Conservation (phyloP, 352 stramenopile species). For the Thraustochytrium sp. region DNA sequence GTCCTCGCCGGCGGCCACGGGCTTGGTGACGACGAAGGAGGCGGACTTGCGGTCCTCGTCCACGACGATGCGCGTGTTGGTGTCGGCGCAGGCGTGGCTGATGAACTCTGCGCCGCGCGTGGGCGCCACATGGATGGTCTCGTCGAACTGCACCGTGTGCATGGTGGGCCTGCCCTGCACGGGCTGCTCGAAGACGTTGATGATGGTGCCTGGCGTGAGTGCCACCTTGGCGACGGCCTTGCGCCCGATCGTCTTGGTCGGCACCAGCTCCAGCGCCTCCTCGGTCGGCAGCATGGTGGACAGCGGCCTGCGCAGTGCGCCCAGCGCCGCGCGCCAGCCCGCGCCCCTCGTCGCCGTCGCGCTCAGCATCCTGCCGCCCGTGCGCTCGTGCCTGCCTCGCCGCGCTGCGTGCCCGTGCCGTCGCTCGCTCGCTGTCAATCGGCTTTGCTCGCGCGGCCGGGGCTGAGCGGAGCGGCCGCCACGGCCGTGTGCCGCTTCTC, state of each 20-base stretch:
- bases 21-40: slow-evolving; percentile 66
- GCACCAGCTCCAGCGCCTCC: slow-evolving; percentile 9
- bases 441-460: no score
- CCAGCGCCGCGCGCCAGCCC: neutral
- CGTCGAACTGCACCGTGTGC: slow-evolving; percentile 66
- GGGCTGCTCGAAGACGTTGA: slow-evolving; percentile 34
- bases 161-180: slow-evolving; percentile 29
- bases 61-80: slow-evolving; percentile 70
- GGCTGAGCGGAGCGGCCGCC: no score
- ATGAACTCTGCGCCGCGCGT: slow-evolving; percentile 71
- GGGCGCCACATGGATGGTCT: slow-evolving; percentile 72
- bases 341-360: neutral
- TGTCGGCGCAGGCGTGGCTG: slow-evolving; percentile 72
- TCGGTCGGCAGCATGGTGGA: slow-evolving; percentile 4
- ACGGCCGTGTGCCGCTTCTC: no score
- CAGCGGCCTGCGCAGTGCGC: neutral
- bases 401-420: no score
- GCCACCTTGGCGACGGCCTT: slow-evolving; percentile 25
- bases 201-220: neutral
- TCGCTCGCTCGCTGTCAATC: no score
- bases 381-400: no score
- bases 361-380: neutral
- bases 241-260: slow-evolving; percentile 6
- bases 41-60: slow-evolving; percentile 64
- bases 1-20: slow-evolving; percentile 62